A percentile compares a stretch with the other conserved stretches of the same genome.
Conservation (phyloP, 2,329 filamentous ascomycete species). For the Corniculantispora saksenae region DNA sequence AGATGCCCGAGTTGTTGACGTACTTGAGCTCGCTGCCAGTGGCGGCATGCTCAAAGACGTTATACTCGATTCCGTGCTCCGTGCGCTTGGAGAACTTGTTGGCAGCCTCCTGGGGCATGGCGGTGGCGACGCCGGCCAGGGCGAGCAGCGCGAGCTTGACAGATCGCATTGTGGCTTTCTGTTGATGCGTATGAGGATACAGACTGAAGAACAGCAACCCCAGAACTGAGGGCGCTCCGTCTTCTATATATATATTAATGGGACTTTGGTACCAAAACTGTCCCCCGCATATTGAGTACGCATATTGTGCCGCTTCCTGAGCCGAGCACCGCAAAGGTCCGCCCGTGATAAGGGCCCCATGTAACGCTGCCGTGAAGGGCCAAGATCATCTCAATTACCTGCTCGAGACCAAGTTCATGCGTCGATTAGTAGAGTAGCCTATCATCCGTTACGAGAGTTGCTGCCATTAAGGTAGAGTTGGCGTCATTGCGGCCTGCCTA, state of each 20-base stretch:
- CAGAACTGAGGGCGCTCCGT: neutral
- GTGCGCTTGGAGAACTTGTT: constrained; percentile 21
- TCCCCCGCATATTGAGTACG: too few relatives aligned
- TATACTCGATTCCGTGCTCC: constrained; percentile 35
- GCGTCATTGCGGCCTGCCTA: constrained; percentile 5
- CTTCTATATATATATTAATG: neutral
- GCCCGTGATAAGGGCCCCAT: neutral
- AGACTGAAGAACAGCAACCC: neutral
- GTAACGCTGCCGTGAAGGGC: neutral
- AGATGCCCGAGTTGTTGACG: constrained; percentile 46
- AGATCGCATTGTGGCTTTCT: neutral
- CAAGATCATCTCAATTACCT: neutral
- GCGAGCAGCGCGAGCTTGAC: constrained; percentile 10
- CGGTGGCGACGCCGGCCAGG: constrained; percentile 13
- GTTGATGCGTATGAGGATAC: neutral
- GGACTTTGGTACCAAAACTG: neutral
- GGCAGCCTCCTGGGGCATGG: constrained; percentile 4
- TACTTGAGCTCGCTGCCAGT: constrained; percentile 47
- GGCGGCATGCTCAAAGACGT: constrained; percentile 49
- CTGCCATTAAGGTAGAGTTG: neutral
- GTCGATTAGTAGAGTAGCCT: neutral
- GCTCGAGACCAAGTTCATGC: neutral
- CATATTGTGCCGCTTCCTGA: neutral
- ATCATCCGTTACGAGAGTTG: constrained; percentile 6
- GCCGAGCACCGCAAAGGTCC: neutral